Percentiles rank a stretch among this genome's conserved stretches.
Evolutionary conservation across 2,329 filamentous ascomycete genomes (phyloP).

Genomic region (Trichoderma sp.): DNA sequence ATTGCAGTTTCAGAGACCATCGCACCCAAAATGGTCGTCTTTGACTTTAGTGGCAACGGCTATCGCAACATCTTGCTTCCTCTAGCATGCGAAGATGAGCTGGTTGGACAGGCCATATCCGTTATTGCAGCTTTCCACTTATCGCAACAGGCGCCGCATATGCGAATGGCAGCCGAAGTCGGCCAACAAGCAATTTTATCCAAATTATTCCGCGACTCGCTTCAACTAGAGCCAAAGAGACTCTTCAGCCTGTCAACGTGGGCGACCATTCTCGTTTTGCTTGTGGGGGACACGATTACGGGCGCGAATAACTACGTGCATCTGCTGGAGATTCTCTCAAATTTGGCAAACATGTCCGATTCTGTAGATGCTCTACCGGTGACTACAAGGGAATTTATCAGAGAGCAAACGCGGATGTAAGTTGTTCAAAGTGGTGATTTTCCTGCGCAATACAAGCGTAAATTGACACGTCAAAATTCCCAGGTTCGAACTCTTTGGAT

Average conservation of each 20-base stretch:
- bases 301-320: constrained; percentile 17
- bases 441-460: neutral
- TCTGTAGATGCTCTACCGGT: neutral
- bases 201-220: constrained; percentile 16
- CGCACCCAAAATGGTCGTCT: constrained; percentile 17
- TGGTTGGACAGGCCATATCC: constrained; percentile 18
- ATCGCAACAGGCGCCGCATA: constrained; percentile 14
- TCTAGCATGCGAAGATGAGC: constrained; percentile 15
- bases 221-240: constrained; percentile 10
- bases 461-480: neutral
- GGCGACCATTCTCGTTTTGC: constrained; percentile 8
- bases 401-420: constrained; percentile 16
- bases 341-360: constrained; percentile 4
- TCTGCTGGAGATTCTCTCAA: constrained; percentile 14
- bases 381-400: constrained; percentile 12
- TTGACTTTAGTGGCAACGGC: constrained; percentile 15
- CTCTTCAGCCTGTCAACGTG: constrained; percentile 18
- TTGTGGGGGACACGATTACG: constrained; percentile 13
- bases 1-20: constrained; percentile 14
- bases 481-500: constrained; percentile 19
- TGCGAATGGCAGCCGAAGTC: constrained; percentile 18
- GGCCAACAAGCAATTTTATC: constrained; percentile 20
- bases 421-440: neutral
- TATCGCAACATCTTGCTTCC: constrained; percentile 19
- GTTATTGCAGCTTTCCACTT: constrained; percentile 17